Evolutionary conservation across 2,329 filamentous ascomycete species (phyloP).

Genomic region (Nigrospora osmanthi): DNA sequence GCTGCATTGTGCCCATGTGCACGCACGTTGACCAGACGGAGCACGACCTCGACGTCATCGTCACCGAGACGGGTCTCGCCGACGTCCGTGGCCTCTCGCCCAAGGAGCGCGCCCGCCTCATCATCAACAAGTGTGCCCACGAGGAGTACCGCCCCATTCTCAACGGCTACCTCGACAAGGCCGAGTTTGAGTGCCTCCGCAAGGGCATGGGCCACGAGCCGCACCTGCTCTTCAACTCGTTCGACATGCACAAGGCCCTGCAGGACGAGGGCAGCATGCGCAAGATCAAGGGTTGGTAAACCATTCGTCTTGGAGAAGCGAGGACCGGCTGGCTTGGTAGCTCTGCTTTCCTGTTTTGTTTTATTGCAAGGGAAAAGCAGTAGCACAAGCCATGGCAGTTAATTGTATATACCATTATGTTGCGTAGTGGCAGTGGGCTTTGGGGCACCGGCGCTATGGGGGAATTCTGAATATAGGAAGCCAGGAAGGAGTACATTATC

Average conservation of each 20-base stretch:
- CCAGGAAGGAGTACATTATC: no score
- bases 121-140: constrained; percentile 82
- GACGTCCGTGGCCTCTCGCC: constrained; percentile 78
- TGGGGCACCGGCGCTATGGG: no score
- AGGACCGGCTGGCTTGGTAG: no score
- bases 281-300: constrained; percentile 62
- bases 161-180: constrained; percentile 74
- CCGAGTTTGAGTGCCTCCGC: constrained; percentile 75
- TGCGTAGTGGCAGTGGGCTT: no score
- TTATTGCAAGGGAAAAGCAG: no score
- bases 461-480: no score
- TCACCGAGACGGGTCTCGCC: constrained; percentile 68
- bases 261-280: constrained; percentile 78
- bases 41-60: constrained; percentile 84
- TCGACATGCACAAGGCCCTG: constrained; percentile 84
- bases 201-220: constrained; percentile 90
- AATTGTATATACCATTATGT: no score
- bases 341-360: no score
- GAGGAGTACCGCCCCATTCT: constrained; percentile 79
- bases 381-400: no score
- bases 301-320: neutral
- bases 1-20: constrained; percentile 88
- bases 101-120: constrained; percentile 71
- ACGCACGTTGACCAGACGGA: constrained; percentile 91
- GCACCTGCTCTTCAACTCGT: constrained; percentile 76